Conservation (phyloP, 352 stramenopile genomes). For the Phytophthora meadii region DNA sequence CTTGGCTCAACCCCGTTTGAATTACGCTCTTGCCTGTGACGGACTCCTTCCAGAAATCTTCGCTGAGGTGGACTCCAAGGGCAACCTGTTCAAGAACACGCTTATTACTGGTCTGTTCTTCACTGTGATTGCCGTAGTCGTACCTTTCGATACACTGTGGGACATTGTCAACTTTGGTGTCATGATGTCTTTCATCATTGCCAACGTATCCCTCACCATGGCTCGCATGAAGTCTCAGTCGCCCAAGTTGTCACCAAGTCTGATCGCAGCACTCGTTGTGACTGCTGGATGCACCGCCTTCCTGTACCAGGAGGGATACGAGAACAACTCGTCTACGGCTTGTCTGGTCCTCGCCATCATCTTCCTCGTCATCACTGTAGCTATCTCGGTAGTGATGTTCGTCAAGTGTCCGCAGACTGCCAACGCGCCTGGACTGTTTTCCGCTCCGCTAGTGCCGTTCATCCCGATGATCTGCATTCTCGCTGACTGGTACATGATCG, state of each 20-base stretch:
- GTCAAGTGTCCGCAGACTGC: constrained; percentile 54
- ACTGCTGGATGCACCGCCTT: constrained; percentile 48
- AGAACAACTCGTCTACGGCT: constrained; percentile 40
- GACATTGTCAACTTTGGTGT: constrained; percentile 90
- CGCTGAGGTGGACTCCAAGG: constrained; percentile 75
- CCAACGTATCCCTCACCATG: constrained; percentile 77
- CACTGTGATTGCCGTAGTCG: constrained; percentile 70
- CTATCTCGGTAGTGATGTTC: constrained; percentile 42
- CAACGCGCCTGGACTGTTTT: constrained; percentile 44
- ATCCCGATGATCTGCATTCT: constrained; percentile 61
- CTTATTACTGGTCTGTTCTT: constrained; percentile 74
- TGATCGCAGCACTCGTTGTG: constrained; percentile 49
- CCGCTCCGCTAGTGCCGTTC: constrained; percentile 65
- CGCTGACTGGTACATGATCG: constrained; percentile 72
- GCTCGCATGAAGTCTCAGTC: constrained; percentile 63
- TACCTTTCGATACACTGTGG: constrained; percentile 84
- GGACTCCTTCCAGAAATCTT: constrained; percentile 94
- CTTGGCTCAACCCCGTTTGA: constrained; percentile 93
- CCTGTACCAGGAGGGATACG: constrained; percentile 66
- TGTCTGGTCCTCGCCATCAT: constrained; percentile 55
- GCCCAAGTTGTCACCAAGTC: constrained; percentile 42
- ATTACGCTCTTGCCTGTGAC: constrained; percentile 94
- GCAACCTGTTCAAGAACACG: constrained; percentile 84
- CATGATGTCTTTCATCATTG: constrained; percentile 86
- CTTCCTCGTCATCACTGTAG: constrained; percentile 48